These are phyloP conservation scores for Citeromyces matritensis DNA, from an alignment of 805 yeast genomes.

Conservation along the genomic window DNA sequence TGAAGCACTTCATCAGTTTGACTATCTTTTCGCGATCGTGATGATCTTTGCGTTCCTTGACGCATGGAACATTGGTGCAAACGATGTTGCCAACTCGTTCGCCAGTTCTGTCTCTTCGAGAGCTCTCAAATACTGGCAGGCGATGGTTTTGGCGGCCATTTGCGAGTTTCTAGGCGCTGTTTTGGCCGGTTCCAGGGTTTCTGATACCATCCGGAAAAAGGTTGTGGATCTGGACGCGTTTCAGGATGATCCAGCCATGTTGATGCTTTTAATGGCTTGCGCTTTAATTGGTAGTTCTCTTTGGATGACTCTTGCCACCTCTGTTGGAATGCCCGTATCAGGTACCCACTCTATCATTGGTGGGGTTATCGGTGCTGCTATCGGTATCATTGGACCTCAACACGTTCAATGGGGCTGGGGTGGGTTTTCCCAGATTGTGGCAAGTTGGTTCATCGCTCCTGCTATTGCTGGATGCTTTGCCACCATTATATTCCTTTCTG, in stretches of 20 bases:
- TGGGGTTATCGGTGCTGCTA: conserved; percentile 59
- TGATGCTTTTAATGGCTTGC: conserved; percentile 63
- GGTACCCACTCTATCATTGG: conserved; percentile 74
- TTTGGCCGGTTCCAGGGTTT: conserved; percentile 58
- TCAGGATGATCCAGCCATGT: conserved; percentile 44
- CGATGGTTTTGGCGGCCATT: conserved; percentile 54
- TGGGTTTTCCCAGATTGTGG: conserved; percentile 59
- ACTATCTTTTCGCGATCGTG: conserved; percentile 55
- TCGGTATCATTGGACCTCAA: conserved; percentile 53
- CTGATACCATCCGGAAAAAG: conserved; percentile 56
- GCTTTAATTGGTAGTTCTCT: conserved; percentile 60
- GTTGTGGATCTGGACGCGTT: conserved; percentile 39
- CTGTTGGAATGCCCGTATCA: conserved; percentile 63
- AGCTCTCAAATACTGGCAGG: conserved; percentile 59
- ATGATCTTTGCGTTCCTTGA: conserved; percentile 62
- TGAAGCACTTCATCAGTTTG: conserved; percentile 41
- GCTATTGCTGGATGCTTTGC: conserved; percentile 51
- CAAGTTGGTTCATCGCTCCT: conserved; percentile 76
- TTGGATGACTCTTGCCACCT: conserved; percentile 58
- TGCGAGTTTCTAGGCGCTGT: conserved; percentile 69
- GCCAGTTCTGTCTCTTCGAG: conserved; percentile 63
- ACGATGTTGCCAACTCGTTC: conserved; percentile 71
- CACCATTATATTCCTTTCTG: conserved; percentile 36
- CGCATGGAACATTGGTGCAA: conserved; percentile 73
- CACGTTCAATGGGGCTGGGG: conserved; percentile 63